Evolutionary conservation across 176 grass and related monocot species (phyloP).

Genomic region (Olyra latifolia): DNA sequence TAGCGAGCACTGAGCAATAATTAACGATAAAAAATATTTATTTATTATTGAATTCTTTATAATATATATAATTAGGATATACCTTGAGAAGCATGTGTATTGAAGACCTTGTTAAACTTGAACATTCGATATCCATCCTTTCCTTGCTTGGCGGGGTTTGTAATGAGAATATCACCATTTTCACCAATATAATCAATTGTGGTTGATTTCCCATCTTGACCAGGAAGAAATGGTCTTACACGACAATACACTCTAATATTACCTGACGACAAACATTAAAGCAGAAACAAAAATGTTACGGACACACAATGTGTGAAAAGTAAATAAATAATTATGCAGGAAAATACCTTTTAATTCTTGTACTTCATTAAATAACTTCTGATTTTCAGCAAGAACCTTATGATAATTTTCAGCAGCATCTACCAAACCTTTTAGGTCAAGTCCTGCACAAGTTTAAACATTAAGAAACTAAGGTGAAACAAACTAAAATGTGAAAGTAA

Average conservation of each 20-base stretch:
- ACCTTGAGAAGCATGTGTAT: slow-evolving; percentile 82
- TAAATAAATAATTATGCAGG: background rate
- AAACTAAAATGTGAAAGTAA: slow-evolving; percentile 5
- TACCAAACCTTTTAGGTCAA: slow-evolving; percentile 72
- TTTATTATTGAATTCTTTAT: background rate
- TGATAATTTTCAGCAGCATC: slow-evolving; percentile 95
- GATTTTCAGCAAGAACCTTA: slow-evolving; percentile 88
- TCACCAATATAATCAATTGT: slow-evolving; percentile 90
- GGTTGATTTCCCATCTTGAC: slow-evolving; percentile 75
- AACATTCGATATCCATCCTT: slow-evolving; percentile 89
- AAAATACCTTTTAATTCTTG: slow-evolving; percentile 95
- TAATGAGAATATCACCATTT: slow-evolving; percentile 82
- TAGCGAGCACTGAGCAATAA: slow-evolving; percentile 28
- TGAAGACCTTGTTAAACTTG: slow-evolving; percentile 97
- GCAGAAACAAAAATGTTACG: slow-evolving; percentile 11
- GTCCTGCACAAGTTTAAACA: slow-evolving; percentile 48
- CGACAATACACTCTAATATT: slow-evolving; percentile 98
- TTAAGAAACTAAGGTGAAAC: background rate
- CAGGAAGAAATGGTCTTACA: slow-evolving; percentile 91
- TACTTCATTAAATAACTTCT: slow-evolving; percentile 92
- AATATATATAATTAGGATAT: slow-evolving; percentile 38
- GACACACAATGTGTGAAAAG: background rate
- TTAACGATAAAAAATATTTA: background rate
- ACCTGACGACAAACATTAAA: slow-evolving; percentile 51
- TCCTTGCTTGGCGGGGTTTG: slow-evolving; percentile 90